These are phyloP conservation scores for Clonostachys rhizophaga DNA, from an alignment of 2,329 filamentous ascomycete species.

Conservation along the genomic window DNA sequence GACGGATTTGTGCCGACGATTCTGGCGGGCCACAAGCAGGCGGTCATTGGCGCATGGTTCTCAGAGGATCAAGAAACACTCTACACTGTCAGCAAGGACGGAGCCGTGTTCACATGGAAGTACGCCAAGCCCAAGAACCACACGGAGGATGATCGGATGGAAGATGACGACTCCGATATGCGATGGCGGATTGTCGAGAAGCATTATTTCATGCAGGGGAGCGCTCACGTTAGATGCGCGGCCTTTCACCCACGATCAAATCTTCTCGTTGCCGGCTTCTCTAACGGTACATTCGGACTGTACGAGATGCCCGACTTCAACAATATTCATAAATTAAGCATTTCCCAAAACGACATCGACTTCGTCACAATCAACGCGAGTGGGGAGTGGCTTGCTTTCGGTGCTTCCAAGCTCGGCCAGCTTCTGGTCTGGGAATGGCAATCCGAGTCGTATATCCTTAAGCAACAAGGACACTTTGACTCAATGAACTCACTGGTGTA, in stretches of 20 bases:
- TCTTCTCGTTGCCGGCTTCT: constrained; percentile 94
- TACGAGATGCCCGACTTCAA: constrained; percentile 97
- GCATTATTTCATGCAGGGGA: constrained; percentile 91
- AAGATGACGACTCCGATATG: constrained; percentile 59
- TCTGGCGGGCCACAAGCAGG: constrained; percentile 85
- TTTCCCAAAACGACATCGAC: constrained; percentile 95
- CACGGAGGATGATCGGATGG: constrained; percentile 42
- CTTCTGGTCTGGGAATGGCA: constrained; percentile 99
- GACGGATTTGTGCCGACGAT: constrained; percentile 88
- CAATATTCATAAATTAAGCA: constrained; percentile 86
- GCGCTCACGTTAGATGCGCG: constrained; percentile 83
- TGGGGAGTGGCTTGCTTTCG: constrained; percentile 96
- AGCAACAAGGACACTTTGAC: constrained; percentile 97
- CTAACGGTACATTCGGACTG: constrained; percentile 86
- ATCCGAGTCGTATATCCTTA: constrained; percentile 96
- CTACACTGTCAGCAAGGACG: constrained; percentile 94
- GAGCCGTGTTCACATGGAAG: constrained; percentile 92
- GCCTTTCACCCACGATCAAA: constrained; percentile 82
- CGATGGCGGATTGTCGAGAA: constrained; percentile 89
- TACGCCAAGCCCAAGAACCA: constrained; percentile 61
- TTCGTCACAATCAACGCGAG: constrained; percentile 90
- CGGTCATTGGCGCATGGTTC: constrained; percentile 93
- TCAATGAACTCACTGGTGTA: constrained; percentile 92
- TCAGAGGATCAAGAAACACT: constrained; percentile 92
- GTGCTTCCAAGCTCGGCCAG: constrained; percentile 90